Evolutionary conservation across 495 filamentous ascomycete species (phyloP), one percentile per base, ranked within the genome.

Genomic region (Podospora pseudocomata): DNA sequence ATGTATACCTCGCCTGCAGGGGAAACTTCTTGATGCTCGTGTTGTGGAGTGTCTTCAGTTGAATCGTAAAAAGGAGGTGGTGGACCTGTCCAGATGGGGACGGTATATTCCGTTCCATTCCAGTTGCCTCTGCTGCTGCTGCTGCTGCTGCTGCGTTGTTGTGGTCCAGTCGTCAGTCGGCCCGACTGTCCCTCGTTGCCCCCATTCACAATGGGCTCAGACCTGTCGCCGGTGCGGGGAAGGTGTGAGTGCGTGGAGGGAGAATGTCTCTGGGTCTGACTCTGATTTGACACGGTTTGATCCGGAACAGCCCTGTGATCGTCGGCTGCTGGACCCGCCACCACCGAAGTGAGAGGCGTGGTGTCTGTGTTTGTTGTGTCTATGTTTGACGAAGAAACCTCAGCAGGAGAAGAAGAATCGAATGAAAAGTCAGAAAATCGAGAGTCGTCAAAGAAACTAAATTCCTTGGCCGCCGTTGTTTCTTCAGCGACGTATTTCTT

Each of bases 21-120:
- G 26, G 61, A 15, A 5, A 49, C 39, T 49, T 49, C 39, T 49
- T 13, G 39, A 9, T 61, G 34, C 0, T 57, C 15, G 68, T 65
- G 60, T 75, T 67, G 1, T 68, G 39, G 39, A 16, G 39, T 49
- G 39, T 49, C 39, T 49, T 49, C 39, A 49, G 39, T 49, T 13
- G 39, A 49, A 23, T 23, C 23, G 39, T 49, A 16, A 60, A 20
- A 2, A 68, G 27, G 60, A 26, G 49, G 74, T 72, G 20, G 23
- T 7, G 73, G 59, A 4, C 82, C 81, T 56, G 76, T 77, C 78
- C 79, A 84, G 54, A 82, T 75, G 1, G 71, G 71, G 4, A 75
- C 66, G 18, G 69, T 74, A 68, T 63, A 76, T 20, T 68, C 58
- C 28, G 70, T 67, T 5, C 71, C 71, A 18, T 74, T 73, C 72